Evolutionary conservation across 2,329 filamentous ascomycete species (phyloP).

Genomic region (Talaromyces rugulosus): DNA sequence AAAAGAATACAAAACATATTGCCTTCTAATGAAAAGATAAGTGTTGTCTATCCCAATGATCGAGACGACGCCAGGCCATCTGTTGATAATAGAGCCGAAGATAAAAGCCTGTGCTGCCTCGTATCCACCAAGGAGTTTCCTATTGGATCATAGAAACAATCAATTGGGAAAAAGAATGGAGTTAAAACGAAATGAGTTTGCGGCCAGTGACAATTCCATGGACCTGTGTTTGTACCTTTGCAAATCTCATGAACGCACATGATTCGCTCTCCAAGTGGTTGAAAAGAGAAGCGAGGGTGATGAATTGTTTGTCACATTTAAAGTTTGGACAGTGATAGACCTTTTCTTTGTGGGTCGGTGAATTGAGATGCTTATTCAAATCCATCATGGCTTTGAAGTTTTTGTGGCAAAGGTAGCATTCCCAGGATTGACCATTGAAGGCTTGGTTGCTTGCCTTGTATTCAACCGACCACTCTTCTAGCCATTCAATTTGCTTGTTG

Average conservation of each 20-base stretch:
- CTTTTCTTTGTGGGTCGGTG: constrained; percentile 47
- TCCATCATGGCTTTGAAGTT: constrained; percentile 29
- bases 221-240: constrained; percentile 31
- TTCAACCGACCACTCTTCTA: constrained; percentile 23
- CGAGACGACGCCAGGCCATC: too few species aligned
- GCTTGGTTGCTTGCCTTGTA: constrained; percentile 38
- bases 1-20: too few species aligned
- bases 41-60: too few species aligned
- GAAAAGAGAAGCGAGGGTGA: constrained; percentile 38
- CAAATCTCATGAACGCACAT: constrained; percentile 39
- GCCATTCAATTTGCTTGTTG: constrained; percentile 49
- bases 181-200: constrained; percentile 15
- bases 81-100: too few species aligned
- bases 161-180: too few species aligned
- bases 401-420: constrained; percentile 54
- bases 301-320: constrained; percentile 36
- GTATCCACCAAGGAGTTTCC: too few species aligned
- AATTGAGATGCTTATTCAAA: constrained; percentile 54
- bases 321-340: constrained; percentile 44
- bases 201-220: constrained; percentile 14
- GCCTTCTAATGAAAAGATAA: too few species aligned
- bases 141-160: too few species aligned
- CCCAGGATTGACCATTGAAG: constrained; percentile 46
- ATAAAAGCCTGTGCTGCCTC: too few species aligned
- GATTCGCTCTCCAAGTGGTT: constrained; percentile 45